phyloP scores from a whole-genome alignment of 371 early-diverging fungal species.

The Mucor indicus region DNA sequence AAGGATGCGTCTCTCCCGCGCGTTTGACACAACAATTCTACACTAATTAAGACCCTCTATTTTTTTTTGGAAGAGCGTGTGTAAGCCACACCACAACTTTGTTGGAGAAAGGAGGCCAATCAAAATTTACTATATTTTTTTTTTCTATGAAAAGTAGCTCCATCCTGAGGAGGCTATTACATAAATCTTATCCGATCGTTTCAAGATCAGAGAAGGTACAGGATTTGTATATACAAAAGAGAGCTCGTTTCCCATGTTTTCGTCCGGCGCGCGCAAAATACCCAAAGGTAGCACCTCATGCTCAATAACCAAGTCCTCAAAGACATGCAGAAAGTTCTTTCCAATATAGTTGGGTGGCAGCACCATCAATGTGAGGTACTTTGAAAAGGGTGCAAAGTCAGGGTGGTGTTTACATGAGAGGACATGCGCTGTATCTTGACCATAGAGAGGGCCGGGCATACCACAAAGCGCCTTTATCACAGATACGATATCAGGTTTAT shows the following conservation, averaged over 20 bases:
- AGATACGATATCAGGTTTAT: constrained; percentile 45
- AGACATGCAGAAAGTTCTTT: constrained; percentile 34
- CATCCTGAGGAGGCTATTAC: constrained; percentile 26
- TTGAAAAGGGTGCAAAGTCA: constrained; percentile 12
- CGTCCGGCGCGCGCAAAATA: constrained; percentile 39
- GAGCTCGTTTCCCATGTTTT: constrained; percentile 36
- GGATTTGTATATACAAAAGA: constrained; percentile 56
- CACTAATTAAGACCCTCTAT: too few relatives aligned
- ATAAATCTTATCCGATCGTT: constrained; percentile 24
- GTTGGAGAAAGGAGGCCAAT: too few relatives aligned
- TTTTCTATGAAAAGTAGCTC: constrained; percentile 17
- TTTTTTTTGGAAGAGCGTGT: too few relatives aligned
- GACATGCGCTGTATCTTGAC: constrained; percentile 23
- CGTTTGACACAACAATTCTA: too few relatives aligned
- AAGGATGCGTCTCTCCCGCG: too few relatives aligned
- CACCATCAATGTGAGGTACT: constrained; percentile 28
- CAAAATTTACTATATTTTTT: too few relatives aligned
- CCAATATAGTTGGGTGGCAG: constrained; percentile 34
- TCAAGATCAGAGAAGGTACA: constrained; percentile 30
- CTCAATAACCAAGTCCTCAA: constrained; percentile 31
- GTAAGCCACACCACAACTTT: too few relatives aligned
- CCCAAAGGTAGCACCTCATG: constrained; percentile 42
- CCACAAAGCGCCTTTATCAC: constrained; percentile 51
- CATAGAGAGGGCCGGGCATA: constrained; percentile 34
- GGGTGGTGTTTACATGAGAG: constrained; percentile 14